phyloP scores from a whole-genome alignment of 2,329 filamentous ascomycete genomes.

The Salinomyces thailandicus region DNA sequence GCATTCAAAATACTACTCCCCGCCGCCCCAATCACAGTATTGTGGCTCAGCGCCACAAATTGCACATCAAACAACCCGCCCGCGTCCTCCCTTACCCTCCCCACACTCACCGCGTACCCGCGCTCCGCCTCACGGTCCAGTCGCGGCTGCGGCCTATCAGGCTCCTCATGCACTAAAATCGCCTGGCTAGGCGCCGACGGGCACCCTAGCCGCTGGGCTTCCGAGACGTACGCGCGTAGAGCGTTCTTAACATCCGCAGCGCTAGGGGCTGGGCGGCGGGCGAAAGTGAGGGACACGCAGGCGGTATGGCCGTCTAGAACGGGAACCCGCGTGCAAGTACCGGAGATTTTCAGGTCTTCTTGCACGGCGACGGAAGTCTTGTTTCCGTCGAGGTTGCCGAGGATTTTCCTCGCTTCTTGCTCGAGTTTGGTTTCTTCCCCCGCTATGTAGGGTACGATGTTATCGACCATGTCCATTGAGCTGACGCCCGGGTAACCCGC shows the following conservation, averaged over 20 bases:
- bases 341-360: slow-evolving; percentile 62
- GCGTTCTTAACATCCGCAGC: slow-evolving; percentile 69
- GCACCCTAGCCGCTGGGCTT: slow-evolving; percentile 74
- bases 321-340: slow-evolving; percentile 86
- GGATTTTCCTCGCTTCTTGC: slow-evolving; percentile 88
- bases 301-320: slow-evolving; percentile 92
- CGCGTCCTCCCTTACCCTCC: slow-evolving; percentile 73
- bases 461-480: slow-evolving; percentile 93
- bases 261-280: slow-evolving; percentile 60
- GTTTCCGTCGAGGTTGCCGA: slow-evolving; percentile 62
- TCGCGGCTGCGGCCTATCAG: slow-evolving; percentile 81
- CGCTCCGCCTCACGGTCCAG: slow-evolving; percentile 75
- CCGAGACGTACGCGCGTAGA: slow-evolving; percentile 67
- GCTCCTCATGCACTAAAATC: slow-evolving; percentile 80
- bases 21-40: slow-evolving; percentile 89
- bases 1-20: slow-evolving; percentile 92
- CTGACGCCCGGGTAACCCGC: slow-evolving; percentile 84
- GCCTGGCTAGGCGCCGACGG: slow-evolving; percentile 72
- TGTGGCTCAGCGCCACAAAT: slow-evolving; percentile 87
- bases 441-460: slow-evolving; percentile 84
- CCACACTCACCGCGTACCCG: slow-evolving; percentile 86
- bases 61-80: slow-evolving; percentile 88
- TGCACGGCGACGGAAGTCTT: slow-evolving; percentile 69
- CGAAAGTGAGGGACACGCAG: slow-evolving; percentile 82
- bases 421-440: slow-evolving; percentile 96